Conservation (phyloP, 139 green algal genomes). For the Haematococcus lacustris region DNA sequence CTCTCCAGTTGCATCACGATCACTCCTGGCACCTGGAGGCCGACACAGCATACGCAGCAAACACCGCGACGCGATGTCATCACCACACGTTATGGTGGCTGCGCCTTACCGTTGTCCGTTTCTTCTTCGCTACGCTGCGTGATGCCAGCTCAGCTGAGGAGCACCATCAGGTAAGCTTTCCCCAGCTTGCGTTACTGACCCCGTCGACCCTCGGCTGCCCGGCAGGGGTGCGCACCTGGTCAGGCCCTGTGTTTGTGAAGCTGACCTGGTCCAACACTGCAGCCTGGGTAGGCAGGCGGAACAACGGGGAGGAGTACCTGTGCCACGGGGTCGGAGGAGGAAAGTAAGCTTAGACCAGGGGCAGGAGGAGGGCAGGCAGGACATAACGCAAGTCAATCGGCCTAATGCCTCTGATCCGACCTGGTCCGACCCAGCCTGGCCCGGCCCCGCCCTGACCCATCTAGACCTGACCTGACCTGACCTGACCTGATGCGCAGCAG, state of each 20-base stretch:
- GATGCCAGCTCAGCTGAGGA: neutral
- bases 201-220: neutral
- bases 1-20: slow-evolving; percentile 59
- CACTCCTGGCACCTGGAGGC: slow-evolving; percentile 46
- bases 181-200: neutral
- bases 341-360: neutral
- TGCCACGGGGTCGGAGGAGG: slow-evolving; percentile 14
- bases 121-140: neutral
- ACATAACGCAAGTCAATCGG: neutral
- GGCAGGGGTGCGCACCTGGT: neutral
- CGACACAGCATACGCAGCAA: neutral
- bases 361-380: neutral
- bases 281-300: slow-evolving; percentile 52
- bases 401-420: neutral
- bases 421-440: no score
- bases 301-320: slow-evolving; percentile 72
- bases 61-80: neutral
- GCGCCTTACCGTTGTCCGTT: neutral
- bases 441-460: neutral
- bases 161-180: neutral
- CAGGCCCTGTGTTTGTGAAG: slow-evolving; percentile 55
- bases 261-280: slow-evolving; percentile 52
- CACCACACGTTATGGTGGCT: neutral
- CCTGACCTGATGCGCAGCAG: slow-evolving; percentile 26
- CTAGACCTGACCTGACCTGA: neutral